Evolutionary conservation across 148 eudicot genomes (phyloP).

Genomic region (Chenopodium quinoa): DNA sequence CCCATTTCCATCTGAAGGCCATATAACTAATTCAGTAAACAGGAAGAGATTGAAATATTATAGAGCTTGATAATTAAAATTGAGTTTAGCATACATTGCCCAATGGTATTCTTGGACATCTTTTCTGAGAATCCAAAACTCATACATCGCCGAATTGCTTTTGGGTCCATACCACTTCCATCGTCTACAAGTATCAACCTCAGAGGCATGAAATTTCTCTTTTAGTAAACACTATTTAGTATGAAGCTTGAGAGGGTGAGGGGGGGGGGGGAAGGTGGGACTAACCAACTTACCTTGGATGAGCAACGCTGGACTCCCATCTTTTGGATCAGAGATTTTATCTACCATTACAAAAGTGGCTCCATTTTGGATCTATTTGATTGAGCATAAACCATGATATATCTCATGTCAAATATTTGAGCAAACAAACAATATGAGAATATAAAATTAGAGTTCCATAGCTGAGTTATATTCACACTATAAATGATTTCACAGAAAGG

Average conservation of each 20-base stretch:
- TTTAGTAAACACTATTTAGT: neutral
- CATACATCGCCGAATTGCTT: constrained; percentile 74
- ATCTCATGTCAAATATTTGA: neutral
- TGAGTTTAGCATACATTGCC: constrained; percentile 54
- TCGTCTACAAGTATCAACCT: constrained; percentile 58
- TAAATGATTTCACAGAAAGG: neutral
- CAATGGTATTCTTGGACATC: constrained; percentile 68
- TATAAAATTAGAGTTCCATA: neutral
- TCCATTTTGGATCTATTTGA: constrained; percentile 76
- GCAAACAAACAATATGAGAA: neutral
- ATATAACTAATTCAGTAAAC: constrained; percentile 23
- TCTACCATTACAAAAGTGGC: constrained; percentile 78
- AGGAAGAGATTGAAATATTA: neutral
- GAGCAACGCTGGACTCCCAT: constrained; percentile 66
- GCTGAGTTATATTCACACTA: neutral
- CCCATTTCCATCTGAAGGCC: constrained; percentile 94
- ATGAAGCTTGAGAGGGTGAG: neutral
- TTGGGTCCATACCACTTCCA: constrained; percentile 95
- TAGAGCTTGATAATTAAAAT: neutral
- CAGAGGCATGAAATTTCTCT: constrained; percentile 1
- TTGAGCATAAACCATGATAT: constrained; percentile 20
- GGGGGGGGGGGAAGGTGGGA: neutral
- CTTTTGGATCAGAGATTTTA: constrained; percentile 70
- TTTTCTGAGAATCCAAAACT: constrained; percentile 96
- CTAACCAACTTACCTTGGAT: constrained; percentile 60